Evolutionary conservation across 2,329 filamentous ascomycete species (phyloP).

Genomic region (Hypoxylon sp.): DNA sequence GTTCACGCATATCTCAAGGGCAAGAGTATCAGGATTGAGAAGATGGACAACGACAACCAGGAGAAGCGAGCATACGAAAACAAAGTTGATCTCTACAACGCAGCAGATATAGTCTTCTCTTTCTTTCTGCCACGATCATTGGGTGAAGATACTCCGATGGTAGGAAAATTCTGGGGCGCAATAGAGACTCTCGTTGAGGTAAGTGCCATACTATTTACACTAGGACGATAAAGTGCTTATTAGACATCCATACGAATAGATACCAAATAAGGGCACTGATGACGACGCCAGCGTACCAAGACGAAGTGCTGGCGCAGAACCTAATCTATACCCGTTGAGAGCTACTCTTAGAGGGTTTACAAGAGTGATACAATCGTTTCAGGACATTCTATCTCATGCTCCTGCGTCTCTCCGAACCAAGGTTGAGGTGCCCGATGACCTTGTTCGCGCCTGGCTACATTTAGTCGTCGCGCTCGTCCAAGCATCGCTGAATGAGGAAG

Average conservation of each 20-base stretch:
- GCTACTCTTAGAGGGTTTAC: slow-evolving; percentile 31
- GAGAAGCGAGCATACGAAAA: slow-evolving; percentile 28
- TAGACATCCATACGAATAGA: slow-evolving; percentile 13
- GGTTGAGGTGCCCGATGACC: slow-evolving; percentile 53
- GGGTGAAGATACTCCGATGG: slow-evolving; percentile 31
- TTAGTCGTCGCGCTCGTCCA: slow-evolving; percentile 56
- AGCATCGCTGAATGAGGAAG: slow-evolving; percentile 37
- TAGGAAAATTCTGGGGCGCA: slow-evolving; percentile 46
- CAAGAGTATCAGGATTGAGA: slow-evolving; percentile 8
- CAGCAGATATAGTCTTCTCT: slow-evolving; percentile 39
- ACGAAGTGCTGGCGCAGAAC: background rate
- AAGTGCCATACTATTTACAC: background rate
- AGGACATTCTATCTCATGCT: slow-evolving; percentile 40
- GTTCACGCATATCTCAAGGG: slow-evolving; percentile 37
- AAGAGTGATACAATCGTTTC: slow-evolving; percentile 37
- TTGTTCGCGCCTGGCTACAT: slow-evolving; percentile 59
- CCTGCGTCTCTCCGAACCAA: slow-evolving; percentile 47
- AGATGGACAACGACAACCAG: slow-evolving; percentile 1
- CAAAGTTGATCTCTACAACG: slow-evolving; percentile 45
- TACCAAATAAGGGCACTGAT: slow-evolving; percentile 5
- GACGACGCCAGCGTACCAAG: slow-evolving; percentile 2
- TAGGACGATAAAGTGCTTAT: background rate
- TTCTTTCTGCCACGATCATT: slow-evolving; percentile 43
- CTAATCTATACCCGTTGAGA: slow-evolving; percentile 17
- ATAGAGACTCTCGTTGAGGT: slow-evolving; percentile 44